Evolutionary conservation across 2,329 filamentous ascomycete species (phyloP).

Genomic region (Lasiodiplodia hormozganensis): DNA sequence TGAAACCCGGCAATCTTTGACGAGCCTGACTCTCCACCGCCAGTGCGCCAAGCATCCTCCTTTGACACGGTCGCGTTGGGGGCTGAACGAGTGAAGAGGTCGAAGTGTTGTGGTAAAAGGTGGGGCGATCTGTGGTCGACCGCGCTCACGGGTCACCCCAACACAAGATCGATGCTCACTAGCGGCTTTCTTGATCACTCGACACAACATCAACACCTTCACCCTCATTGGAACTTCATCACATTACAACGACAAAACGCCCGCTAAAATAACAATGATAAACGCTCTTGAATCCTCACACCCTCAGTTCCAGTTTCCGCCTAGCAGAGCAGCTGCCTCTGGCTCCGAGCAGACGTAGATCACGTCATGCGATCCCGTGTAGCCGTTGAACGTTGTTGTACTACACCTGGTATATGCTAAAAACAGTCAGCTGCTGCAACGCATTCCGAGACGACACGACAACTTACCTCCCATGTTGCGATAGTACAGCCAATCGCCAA

Average conservation of each 20-base stretch:
- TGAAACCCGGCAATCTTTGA: not conserved
- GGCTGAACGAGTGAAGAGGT: not conserved
- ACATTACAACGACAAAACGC: not conserved
- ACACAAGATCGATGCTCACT: not conserved
- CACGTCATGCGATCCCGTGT: slow-evolving; percentile 84
- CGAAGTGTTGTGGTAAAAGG: not conserved
- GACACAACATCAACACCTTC: not conserved
- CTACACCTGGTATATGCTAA: slow-evolving; percentile 90
- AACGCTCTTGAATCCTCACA: not conserved
- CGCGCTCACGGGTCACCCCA: not conserved
- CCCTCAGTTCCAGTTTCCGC: not conserved
- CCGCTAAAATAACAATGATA: not conserved
- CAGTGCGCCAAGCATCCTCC: not conserved
- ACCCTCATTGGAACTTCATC: not conserved
- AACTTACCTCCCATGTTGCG: slow-evolving; percentile 77
- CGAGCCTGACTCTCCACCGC: not conserved
- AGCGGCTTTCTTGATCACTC: too few relatives aligned
- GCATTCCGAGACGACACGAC: not conserved
- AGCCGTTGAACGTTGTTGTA: slow-evolving; percentile 92
- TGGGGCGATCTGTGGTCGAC: not conserved
- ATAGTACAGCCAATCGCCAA: slow-evolving; percentile 95
- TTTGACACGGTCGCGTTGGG: not conserved
- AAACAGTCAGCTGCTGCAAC: slow-evolving; percentile 3
- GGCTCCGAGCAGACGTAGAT: slow-evolving; percentile 91
- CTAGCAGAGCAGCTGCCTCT: slow-evolving; percentile 74